Conservation (phyloP, 495 filamentous ascomycete species). For the Rostrohypoxylon terebratum region DNA sequence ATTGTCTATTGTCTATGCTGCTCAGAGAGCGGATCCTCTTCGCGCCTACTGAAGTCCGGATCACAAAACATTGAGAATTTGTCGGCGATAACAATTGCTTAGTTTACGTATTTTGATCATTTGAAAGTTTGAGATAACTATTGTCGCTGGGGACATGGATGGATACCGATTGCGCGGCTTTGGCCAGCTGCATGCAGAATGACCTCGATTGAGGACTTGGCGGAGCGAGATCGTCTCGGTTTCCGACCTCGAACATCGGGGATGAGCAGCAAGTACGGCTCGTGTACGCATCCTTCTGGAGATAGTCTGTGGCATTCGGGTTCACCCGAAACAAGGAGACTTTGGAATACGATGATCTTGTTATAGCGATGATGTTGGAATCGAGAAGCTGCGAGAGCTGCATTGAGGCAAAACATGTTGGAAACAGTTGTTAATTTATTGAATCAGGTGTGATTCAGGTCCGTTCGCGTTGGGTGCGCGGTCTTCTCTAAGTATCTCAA, state of each 20-base stretch:
- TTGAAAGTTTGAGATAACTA: neutral
- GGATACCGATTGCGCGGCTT: neutral
- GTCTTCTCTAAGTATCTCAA: neutral
- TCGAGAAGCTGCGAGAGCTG: neutral
- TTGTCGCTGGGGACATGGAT: neutral
- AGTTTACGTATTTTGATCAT: neutral
- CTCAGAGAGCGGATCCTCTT: slow-evolving; percentile 9
- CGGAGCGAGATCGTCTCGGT: neutral
- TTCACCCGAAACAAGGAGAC: neutral
- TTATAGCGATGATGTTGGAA: neutral
- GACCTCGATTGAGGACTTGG: neutral
- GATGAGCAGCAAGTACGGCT: neutral
- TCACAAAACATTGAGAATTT: neutral
- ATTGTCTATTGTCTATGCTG: too few relatives aligned
- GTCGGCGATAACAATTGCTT: slow-evolving; percentile 14
- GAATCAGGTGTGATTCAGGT: neutral
- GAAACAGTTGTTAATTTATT: neutral
- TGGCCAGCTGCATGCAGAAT: neutral
- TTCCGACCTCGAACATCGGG: neutral
- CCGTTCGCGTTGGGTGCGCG: neutral
- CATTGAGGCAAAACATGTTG: neutral
- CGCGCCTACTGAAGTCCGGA: slow-evolving; percentile 21
- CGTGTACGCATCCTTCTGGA: neutral
- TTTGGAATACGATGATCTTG: neutral
- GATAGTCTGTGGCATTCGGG: neutral